phyloP scores from a whole-genome alignment of 2,329 filamentous ascomycete genomes.

The Fusarium sp. region DNA sequence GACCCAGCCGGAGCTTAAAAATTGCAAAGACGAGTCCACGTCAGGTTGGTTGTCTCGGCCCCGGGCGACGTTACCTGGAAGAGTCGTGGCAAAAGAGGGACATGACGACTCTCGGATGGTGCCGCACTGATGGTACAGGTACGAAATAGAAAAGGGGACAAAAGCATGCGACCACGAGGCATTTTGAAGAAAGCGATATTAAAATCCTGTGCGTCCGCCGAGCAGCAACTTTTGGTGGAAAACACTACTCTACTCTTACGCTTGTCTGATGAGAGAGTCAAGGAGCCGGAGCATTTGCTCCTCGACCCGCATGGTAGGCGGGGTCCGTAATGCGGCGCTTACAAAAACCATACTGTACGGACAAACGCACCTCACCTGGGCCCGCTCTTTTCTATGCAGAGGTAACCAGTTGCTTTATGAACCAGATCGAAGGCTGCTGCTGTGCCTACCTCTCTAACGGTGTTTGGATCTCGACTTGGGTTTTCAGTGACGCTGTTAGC shows the following conservation, averaged over 20 bases:
- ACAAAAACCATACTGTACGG: slow-evolving; percentile 39
- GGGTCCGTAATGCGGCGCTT: slow-evolving; percentile 48
- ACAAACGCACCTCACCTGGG: slow-evolving; percentile 17
- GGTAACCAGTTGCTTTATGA: slow-evolving; percentile 12
- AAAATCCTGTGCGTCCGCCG: slow-evolving; percentile 47
- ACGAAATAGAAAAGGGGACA: slow-evolving; percentile 25
- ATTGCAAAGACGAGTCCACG: slow-evolving; percentile 26
- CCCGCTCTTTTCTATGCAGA: slow-evolving; percentile 34
- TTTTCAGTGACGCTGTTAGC: background rate
- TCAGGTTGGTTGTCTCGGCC: slow-evolving; percentile 37
- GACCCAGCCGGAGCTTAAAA: slow-evolving; percentile 39
- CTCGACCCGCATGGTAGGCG: slow-evolving; percentile 48
- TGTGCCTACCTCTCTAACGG: background rate
- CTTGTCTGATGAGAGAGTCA: slow-evolving; percentile 44
- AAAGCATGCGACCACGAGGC: slow-evolving; percentile 45
- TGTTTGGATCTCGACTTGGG: background rate
- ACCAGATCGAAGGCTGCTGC: background rate
- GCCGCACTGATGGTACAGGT: slow-evolving; percentile 20
- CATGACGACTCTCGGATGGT: slow-evolving; percentile 41
- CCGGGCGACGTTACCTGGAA: slow-evolving; percentile 39
- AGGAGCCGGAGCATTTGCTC: slow-evolving; percentile 53
- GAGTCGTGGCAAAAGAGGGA: slow-evolving; percentile 42
- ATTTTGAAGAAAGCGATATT: slow-evolving; percentile 48
- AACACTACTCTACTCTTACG: slow-evolving; percentile 33
- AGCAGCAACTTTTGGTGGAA: slow-evolving; percentile 42